Evolutionary conservation across 2,329 filamentous ascomycete species (phyloP).

Genomic region (Dothiorella sarmentorum): DNA sequence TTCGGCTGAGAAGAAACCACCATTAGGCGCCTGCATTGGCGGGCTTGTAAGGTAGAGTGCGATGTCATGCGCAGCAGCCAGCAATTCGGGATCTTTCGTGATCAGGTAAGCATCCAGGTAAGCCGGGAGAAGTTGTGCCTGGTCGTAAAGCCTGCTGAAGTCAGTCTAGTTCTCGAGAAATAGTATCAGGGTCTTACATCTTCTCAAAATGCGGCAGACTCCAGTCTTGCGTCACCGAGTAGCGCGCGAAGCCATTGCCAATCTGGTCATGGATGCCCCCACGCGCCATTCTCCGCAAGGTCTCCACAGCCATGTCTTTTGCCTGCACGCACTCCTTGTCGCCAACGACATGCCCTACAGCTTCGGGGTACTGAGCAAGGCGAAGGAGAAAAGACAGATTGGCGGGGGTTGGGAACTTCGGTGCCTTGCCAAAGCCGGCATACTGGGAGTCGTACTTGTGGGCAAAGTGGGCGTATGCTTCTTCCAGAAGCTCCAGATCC

Average conservation of each 20-base stretch:
- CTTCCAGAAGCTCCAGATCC: conserved; percentile 87
- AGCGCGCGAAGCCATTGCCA: conserved; percentile 75
- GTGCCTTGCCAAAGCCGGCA: conserved; percentile 71
- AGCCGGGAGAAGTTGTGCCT: conserved; percentile 76
- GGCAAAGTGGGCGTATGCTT: conserved; percentile 78
- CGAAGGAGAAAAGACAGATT: conserved; percentile 81
- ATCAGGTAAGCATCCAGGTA: conserved; percentile 84
- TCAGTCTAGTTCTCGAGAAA: not conserved
- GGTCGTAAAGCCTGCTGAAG: conserved; percentile 67
- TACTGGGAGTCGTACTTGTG: conserved; percentile 74
- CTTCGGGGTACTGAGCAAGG: conserved; percentile 65
- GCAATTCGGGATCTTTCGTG: conserved; percentile 65
- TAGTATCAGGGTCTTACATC: conserved; percentile 56
- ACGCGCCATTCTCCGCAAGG: conserved; percentile 72
- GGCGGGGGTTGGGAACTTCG: conserved; percentile 86
- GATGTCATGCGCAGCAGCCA: conserved; percentile 75
- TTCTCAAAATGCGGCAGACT: conserved; percentile 95
- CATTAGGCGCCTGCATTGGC: conserved; percentile 63
- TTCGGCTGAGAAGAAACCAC: conserved; percentile 84
- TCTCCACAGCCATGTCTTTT: conserved; percentile 74
- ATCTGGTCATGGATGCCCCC: conserved; percentile 72
- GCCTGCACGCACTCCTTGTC: conserved; percentile 70
- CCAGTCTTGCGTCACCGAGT: conserved; percentile 90
- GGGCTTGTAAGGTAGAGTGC: conserved; percentile 77
- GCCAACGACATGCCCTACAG: conserved; percentile 85